phyloP scores from a whole-genome alignment of 2,329 filamentous ascomycete species.

The Phaeophleospora eucalypticola region DNA sequence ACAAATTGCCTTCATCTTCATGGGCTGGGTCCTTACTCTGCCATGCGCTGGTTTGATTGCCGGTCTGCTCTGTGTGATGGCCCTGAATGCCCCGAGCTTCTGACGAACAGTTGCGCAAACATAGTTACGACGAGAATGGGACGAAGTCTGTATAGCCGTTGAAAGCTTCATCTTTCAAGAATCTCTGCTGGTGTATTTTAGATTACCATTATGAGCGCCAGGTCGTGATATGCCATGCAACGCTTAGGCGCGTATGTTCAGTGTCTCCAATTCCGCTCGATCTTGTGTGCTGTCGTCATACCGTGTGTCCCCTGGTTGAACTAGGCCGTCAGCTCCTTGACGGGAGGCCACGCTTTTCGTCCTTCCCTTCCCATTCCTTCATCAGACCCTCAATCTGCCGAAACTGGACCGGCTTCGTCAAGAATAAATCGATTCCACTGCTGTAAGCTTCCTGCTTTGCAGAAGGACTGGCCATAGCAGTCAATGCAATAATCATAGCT shows the following conservation, averaged over 20 bases:
- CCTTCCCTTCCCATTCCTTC: constrained; percentile 7
- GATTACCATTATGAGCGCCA: no score
- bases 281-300: no score
- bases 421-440: constrained; percentile 29
- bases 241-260: no score
- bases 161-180: no score
- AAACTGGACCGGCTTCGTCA: constrained; percentile 30
- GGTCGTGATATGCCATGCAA: no score
- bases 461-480: constrained; percentile 16
- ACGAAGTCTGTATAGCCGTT: no score
- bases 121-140: no score
- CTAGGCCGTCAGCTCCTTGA: no score
- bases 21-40: constrained; percentile 58
- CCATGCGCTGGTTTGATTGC: constrained; percentile 52
- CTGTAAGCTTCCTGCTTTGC: constrained; percentile 27
- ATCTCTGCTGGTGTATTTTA: no score
- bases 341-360: background rate
- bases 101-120: no score
- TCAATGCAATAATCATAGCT: constrained; percentile 22
- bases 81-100: constrained; percentile 37
- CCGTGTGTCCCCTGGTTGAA: no score
- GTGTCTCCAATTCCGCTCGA: no score
- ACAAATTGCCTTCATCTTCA: constrained; percentile 57
- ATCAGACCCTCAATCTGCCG: constrained; percentile 20
- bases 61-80: constrained; percentile 52